Base-by-base conservation (phyloP, 352 stramenopile species). In the Globisporangium paddicum region DNA sequence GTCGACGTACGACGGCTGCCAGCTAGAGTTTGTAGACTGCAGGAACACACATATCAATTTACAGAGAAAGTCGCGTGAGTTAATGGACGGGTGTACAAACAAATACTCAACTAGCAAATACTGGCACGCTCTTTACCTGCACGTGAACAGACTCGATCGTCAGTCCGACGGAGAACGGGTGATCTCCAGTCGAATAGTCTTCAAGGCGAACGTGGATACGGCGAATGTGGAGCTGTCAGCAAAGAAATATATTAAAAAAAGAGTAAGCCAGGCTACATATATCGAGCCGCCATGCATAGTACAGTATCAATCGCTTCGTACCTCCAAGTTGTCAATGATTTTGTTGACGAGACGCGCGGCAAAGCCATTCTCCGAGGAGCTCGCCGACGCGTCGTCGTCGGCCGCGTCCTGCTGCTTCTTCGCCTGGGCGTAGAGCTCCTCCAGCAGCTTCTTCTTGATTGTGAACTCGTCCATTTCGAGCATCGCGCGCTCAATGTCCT, bases 301-400 rank as follows among this genome's bases (percentile, higher is more conserved):
- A 21, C 45, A 42, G 25, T 16, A 18, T 18, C 34, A 16, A 42
- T 42, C 30, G 13, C 21, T 28, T 30, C 55, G 14, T 58, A 89
- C 81, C 70, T 96, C 85, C 49, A 96, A 71, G 50, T 96, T 96
- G 61, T 96, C 87, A 25, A 96, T 85, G 59, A 96, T 95, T 61
- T 95, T 94, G 62, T 94, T 96, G 42, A 93, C 55, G 19, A 96
- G 69, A 32, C 87, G 76, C 26, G 79, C 77, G 3, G 84, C 68
- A 58, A 93, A 96, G 9, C 85, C 82, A 25, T 85, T 79, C n/a
- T 90, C 77, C 6, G 34, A 55, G 16, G 40, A 41, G 32, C 41
- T 56, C 35, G 56, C 51, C 4, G 49, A 23, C 0, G n/a, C 23
- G 2, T 32, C 51, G 21, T 61, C 61, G 0, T 59, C 53, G 3